Percentiles rank a stretch among this genome's conserved stretches.
Conservation (phyloP, 345 rosid genomes). For the Acer negundo region DNA sequence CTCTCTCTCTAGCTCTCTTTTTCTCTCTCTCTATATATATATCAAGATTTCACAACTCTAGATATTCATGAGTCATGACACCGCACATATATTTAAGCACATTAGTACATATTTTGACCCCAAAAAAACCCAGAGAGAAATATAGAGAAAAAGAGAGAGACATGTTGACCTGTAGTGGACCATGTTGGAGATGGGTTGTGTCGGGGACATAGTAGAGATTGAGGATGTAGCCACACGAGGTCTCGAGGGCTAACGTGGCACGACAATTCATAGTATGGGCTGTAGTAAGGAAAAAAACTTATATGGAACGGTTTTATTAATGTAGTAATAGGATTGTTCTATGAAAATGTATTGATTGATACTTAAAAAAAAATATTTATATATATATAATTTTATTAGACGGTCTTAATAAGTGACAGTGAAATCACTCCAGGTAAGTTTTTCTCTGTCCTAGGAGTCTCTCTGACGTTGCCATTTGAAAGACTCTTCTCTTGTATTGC, state of each 20-base stretch:
- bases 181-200: not conserved
- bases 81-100: not conserved
- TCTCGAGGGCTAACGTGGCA: not conserved
- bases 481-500: not conserved
- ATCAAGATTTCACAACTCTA: not conserved
- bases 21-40: no score
- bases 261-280: not conserved
- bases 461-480: not conserved
- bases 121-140: not conserved
- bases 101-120: not conserved
- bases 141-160: not conserved
- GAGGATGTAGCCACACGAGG: not conserved
- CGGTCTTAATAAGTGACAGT: rapidly evolving
- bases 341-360: no score
- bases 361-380: no score
- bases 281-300: not conserved
- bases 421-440: no score
- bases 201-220: not conserved
- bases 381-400: no score
- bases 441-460: no score
- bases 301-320: no score
- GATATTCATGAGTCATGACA: not conserved
- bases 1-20: no score
- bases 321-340: no score
- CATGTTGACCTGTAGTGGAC: conserved; percentile 6